Base-by-base conservation (phyloP, 352 stramenopile genomes). In the Phytopythium delawarense region DNA sequence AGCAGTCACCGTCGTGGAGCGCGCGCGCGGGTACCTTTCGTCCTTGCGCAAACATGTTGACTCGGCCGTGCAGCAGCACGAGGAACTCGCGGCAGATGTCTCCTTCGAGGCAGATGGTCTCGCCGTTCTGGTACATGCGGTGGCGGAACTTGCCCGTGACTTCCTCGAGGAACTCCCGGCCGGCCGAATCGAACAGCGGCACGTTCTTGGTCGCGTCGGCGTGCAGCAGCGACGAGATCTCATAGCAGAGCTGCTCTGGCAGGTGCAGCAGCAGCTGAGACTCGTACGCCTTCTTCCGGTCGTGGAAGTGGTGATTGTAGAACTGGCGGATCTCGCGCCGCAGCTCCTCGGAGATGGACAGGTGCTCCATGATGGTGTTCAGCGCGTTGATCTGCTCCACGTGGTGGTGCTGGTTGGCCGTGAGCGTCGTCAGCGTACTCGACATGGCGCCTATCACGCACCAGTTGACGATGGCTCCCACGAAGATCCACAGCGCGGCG, bases 131-230 rank as follows among this genome's bases (percentile, higher is more conserved):
- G 45, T 86, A 92, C 9, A 46, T 86, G 15, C 78, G 74, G 54
- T 91, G 78, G 0, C 85, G 79, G 49, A 94, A 91, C 53, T 92
- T 88, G 0, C 83, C 85, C 0, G 84, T 94, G 5, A 94, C 80
- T 67, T 90, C 79, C n/a, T 91, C 76, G 0, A 89, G 61, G 53
- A 92, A 90, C 23, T 91, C 81, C 18, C 71, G 72, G n/a, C 74
- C 87, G 3, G 76, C 73, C 2, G 70, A 81, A 25, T 87, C 73
- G 54, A 94, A 94, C 1, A 94, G 65, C 2, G 59, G 15, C 3
- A 94, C 71, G 13, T 74, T 70, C 52, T 77, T 80, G 0, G 84
- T 81, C 4, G 85, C 70, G 4, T 87, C 71, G 0, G 85, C 73
- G 56, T 94, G 83, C 49, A 92, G 53, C 13, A 91, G 59, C 8